Conservation (phyloP, 805 yeast genomes). For the Vanderwaltozyma polyspora region DNA sequence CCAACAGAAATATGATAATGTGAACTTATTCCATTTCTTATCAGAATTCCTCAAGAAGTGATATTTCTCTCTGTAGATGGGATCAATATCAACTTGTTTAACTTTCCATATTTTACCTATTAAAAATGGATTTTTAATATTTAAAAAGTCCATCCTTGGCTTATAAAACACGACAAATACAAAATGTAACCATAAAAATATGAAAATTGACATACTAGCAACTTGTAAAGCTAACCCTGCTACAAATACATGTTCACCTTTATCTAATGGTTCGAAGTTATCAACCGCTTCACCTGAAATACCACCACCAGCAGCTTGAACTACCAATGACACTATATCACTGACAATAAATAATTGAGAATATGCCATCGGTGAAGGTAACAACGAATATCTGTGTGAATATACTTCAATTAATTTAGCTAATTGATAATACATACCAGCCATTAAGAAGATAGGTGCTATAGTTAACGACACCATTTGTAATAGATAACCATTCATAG, state of each 20-base stretch:
- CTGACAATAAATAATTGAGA: constrained; percentile 54
- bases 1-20: constrained; percentile 35
- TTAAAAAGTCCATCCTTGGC: constrained; percentile 18
- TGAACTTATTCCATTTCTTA: constrained; percentile 10
- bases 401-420: constrained; percentile 56
- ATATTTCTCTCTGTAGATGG: constrained; percentile 19
- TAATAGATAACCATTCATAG: constrained; percentile 37
- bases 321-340: constrained; percentile 50
- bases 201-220: constrained; percentile 51
- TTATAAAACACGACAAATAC: constrained; percentile 29
- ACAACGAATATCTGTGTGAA: constrained; percentile 40
- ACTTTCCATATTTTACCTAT: constrained; percentile 9
- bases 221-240: constrained; percentile 77
- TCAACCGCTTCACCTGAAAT: constrained; percentile 41
- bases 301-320: constrained; percentile 77
- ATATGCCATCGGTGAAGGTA: constrained; percentile 27
- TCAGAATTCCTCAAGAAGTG: constrained; percentile 19
- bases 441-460: constrained; percentile 80
- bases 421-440: constrained; percentile 63
- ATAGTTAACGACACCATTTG: constrained; percentile 63
- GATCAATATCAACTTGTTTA: constrained; percentile 14
- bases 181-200: constrained; percentile 39
- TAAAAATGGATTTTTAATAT: constrained; percentile 8
- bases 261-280: constrained; percentile 13
- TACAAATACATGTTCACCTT: constrained; percentile 41